Base-by-base conservation (phyloP, 2,329 filamentous ascomycete genomes). In the Apiospora pterosperma region DNA sequence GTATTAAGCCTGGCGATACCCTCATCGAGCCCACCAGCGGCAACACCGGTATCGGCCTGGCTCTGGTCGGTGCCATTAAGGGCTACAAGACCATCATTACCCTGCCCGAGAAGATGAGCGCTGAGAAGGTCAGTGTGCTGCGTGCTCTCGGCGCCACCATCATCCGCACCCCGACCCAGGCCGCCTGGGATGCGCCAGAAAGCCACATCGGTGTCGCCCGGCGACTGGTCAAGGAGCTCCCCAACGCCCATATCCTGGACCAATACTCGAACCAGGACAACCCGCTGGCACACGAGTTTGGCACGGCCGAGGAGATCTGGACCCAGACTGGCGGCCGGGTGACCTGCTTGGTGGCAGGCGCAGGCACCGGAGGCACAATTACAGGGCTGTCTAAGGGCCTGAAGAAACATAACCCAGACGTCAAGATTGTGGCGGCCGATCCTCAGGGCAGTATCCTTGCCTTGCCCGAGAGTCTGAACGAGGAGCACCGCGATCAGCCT, bases 11-110 rank as follows among this genome's bases (percentile, higher is more conserved):
- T 34, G 96, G 95, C 64, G 94, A 98, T 80, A 98, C 93, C 62
- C 82, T 99, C 74, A 99, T 99, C 75, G 96, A 99, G 85, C 96
- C 96, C 11, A 99, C 96, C 59, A 97, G 93, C 75, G 96, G 96
- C 63, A 99, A 99, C 78, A 99, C 96, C 83, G 96, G 96, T 70
- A 99, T 99, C 70, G 96, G 96, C 25, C 85, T 99, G 44, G 96
- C 96, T 34, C 88, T 99, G 38, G 95, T 98, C 21, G 95, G 88
- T 65, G 96, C 96, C 19, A 92, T 99, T 74, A 98, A 97, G 83
- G 95, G 94, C 70, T 99, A 98, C 85, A 95, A 95, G 80, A 96
- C 94, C 44, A 98, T 99, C 80, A 99, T 99, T 78, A 99, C 96
- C 12, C 88, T 99, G 58, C 96, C 96, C 62, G 96, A 99, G 82